Evolutionary conservation across 306 rosid genomes (phyloP), one percentile per base, ranked within the genome.

Genomic region (Hippophae rhamnoides): DNA sequence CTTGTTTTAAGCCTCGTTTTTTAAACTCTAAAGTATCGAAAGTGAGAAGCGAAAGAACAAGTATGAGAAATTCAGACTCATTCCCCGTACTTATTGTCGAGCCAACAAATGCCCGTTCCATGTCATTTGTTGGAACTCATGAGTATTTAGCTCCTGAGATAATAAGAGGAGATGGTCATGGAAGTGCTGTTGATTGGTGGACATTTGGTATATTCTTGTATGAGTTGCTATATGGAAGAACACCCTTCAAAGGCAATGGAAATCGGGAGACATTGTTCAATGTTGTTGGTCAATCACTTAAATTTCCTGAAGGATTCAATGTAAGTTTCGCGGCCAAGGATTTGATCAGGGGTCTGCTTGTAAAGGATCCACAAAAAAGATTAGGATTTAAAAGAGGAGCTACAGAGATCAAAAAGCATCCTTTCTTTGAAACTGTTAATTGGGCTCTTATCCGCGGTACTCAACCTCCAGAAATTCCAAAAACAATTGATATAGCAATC

Each of bases 181-280:
- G 87, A 14, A 82, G 87, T 71, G 84, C 84, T 4, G 87, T 82
- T 40, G 87, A 82, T 67, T 82, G 87, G 87, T 82, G 87, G 87
- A 82, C 87, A 7, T 82, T 75, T 54, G 87, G 87, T 8, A 72
- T 82, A 18, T 82, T 82, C 66, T 57, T 82, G 75, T 82, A 75
- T 43, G 87, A 82, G 61, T 41, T 82, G 60, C 67, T 82, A 14
- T 64, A 56, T 58, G 87, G 87, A 10, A 72, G 54, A 60, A 82
- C 87, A 38, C 87, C 87, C 3, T 82, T 82, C 64, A 78, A 76
- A 64, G 87, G 87, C 47, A 75, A 52, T 67, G 84, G 84, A 47
- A 82, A 82, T 57, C 66, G 87, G 18, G 87, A 78, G 58, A 82
- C 87, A 1, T 52, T 82, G 45, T 75, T 75, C 70, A 82, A 82